Evolutionary conservation across 495 filamentous ascomycete genomes (phyloP).

Genomic region (Massariosphaeria phaeospora): DNA sequence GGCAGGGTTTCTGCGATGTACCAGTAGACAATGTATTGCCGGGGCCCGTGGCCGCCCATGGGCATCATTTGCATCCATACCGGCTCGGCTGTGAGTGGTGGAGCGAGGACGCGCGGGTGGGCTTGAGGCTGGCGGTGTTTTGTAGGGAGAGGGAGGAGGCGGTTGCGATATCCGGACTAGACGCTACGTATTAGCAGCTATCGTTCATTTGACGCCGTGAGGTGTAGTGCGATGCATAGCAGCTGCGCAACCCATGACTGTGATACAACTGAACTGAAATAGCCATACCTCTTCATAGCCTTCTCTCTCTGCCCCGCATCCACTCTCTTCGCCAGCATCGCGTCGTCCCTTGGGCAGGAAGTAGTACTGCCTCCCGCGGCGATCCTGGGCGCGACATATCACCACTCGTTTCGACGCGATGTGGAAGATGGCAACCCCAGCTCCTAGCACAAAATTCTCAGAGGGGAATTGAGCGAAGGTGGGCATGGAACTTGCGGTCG

Average conservation of each 20-base stretch:
- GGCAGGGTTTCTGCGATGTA: constrained; percentile 50
- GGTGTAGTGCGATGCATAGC: neutral
- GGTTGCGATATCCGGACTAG: constrained; percentile 47
- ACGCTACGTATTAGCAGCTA: neutral
- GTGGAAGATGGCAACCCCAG: constrained; percentile 48
- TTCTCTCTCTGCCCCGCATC: constrained; percentile 43
- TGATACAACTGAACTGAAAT: too few species aligned
- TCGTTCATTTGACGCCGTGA: neutral
- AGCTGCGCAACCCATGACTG: too few species aligned
- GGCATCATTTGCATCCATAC: constrained; percentile 45
- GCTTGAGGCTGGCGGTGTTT: constrained; percentile 42
- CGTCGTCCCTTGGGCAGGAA: constrained; percentile 48
- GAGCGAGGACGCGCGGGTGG: constrained; percentile 19
- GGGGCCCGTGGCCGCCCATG: constrained; percentile 12
- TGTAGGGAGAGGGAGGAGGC: constrained; percentile 45
- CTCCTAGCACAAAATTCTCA: constrained; percentile 22
- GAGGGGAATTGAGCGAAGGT: constrained; percentile 19
- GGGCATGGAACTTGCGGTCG: constrained; percentile 10
- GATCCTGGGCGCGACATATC: constrained; percentile 41
- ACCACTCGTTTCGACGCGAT: constrained; percentile 44
- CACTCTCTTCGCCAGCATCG: constrained; percentile 44
- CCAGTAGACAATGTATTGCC: constrained; percentile 49
- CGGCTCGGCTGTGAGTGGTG: constrained; percentile 40
- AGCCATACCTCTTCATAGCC: constrained; percentile 46
- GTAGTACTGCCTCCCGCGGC: constrained; percentile 39